Evolutionary conservation across 192 early-diverging fungal genomes (phyloP).

Genomic region (Backusella morwellensis): DNA sequence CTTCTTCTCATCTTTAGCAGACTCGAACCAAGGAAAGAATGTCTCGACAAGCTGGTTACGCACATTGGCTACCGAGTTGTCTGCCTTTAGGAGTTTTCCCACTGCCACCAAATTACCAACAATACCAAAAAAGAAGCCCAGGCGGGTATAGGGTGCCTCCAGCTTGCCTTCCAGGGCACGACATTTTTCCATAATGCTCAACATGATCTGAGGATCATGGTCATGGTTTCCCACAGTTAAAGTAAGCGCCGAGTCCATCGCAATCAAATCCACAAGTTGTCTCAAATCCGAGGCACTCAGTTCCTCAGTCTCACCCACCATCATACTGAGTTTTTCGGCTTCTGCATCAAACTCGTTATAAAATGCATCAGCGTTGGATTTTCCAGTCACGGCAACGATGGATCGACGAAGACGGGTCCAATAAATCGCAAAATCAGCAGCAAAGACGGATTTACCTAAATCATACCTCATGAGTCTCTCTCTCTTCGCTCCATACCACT

Average conservation of each 20-base stretch:
- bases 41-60: conserved; percentile 6
- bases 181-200: neutral
- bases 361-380: neutral
- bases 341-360: conserved; percentile 12
- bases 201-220: conserved; percentile 14
- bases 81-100: neutral
- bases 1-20: neutral
- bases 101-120: neutral
- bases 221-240: neutral
- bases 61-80: neutral
- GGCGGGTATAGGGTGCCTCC: neutral
- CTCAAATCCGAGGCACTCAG: conserved; percentile 11
- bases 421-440: conserved; percentile 21
- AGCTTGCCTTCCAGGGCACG: neutral
- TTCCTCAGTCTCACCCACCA: neutral
- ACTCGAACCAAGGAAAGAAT: conserved; percentile 11
- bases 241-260: conserved; percentile 17
- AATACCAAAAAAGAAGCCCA: neutral
- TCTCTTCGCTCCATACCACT: neutral
- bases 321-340: conserved; percentile 16
- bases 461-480: too few relatives aligned
- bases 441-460: conserved; percentile 21
- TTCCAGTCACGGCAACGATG: conserved; percentile 8
- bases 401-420: conserved; percentile 25
- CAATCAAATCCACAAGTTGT: conserved; percentile 25